A percentile compares a stretch with the other conserved stretches of the same genome.
These are phyloP conservation scores for Trametes maxima DNA, from an alignment of 768 basidiomycete genomes.

Conservation along the genomic window DNA sequence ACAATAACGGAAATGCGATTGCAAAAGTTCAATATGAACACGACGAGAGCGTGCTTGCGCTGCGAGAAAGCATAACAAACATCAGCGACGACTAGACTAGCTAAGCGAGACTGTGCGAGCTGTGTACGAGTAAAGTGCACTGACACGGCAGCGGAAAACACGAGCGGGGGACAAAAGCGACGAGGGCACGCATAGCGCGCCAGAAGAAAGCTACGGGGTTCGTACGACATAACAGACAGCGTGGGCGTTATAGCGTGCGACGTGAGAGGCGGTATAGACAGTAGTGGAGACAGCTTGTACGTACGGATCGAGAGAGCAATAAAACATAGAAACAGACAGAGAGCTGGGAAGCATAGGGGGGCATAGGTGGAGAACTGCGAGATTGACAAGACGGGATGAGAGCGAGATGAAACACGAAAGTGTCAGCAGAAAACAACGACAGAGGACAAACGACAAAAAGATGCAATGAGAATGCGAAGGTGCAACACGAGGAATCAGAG, in stretches of 20 bases:
- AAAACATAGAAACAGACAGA: slow-evolving; percentile 17
- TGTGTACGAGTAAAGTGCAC: neutral
- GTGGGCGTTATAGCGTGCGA: slow-evolving; percentile 20
- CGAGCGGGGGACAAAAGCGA: neutral
- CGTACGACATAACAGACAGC: slow-evolving; percentile 19
- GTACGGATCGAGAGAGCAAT: slow-evolving; percentile 13
- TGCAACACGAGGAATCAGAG: slow-evolving; percentile 15
- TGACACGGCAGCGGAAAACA: slow-evolving; percentile 16
- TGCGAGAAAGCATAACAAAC: slow-evolving; percentile 11
- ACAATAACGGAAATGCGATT: slow-evolving; percentile 9
- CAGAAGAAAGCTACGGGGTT: slow-evolving; percentile 16
- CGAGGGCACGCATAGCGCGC: slow-evolving; percentile 19
- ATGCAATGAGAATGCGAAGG: neutral
- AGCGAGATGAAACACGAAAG: slow-evolving; percentile 11
- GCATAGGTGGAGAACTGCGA: slow-evolving; percentile 15
- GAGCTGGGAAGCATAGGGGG: slow-evolving; percentile 17
- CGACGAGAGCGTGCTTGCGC: slow-evolving; percentile 21
- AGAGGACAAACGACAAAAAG: slow-evolving; percentile 9
- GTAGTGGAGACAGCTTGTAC: slow-evolving; percentile 17
- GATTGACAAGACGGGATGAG: neutral
- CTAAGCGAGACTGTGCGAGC: slow-evolving; percentile 17
- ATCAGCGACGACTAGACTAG: slow-evolving; percentile 22
- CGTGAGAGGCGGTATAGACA: slow-evolving; percentile 13
- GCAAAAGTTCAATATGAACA: slow-evolving; percentile 9
- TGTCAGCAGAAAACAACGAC: slow-evolving; percentile 1